Base-by-base conservation (phyloP, 2,329 filamentous ascomycete species). In the Claviceps quebecensis region DNA sequence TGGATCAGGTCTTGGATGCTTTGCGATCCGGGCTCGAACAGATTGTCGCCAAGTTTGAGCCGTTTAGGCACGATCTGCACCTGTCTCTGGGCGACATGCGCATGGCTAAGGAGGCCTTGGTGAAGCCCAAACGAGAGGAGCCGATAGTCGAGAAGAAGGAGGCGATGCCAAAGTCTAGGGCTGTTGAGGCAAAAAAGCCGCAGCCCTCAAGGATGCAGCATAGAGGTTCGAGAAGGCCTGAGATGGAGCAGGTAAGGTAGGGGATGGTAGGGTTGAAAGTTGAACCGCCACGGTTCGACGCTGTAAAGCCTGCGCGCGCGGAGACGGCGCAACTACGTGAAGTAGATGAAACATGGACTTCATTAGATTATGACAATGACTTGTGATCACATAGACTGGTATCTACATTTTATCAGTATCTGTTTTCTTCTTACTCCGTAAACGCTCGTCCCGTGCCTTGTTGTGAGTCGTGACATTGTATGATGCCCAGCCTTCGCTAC, bases 11-110 rank as follows among this genome's bases (percentile, higher is more conserved):
- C 11, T 57, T 87, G 45, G 69, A 74, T 16, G 77, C 79, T 16
- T 63, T 96, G 58, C 84, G 78, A 62, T 71, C 69, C 3, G 81
- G 81, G 0, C 69, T 96, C 45, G 70, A 71, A 43, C 76, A 80
- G 52, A 71, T 96, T 4, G 59, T 96, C 38, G 64, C 69, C 11
- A 80, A 76, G 22, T 96, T 95, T 67, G 85, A 83, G 52, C 78
- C 80, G 52, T 96, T 89, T 65, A 76, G 83, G 56, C 69, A 72
- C 38, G 81, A 87, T 54, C 70, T 95, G 57, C 78, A 84, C 45
- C 68, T 96, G 56, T 83, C 74, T 40, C 72, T 76, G 55, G 75
- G 76, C 51, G 90, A 96, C 59, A 72, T 95, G 58, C 75, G 83
- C 58, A 69, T 84, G 52, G 90, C 87, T 4, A 83, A 76, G 63